A percentile compares a stretch with the other conserved stretches of the same genome.
Conservation (phyloP, 805 yeast genomes). For the Candida bentonensis region DNA sequence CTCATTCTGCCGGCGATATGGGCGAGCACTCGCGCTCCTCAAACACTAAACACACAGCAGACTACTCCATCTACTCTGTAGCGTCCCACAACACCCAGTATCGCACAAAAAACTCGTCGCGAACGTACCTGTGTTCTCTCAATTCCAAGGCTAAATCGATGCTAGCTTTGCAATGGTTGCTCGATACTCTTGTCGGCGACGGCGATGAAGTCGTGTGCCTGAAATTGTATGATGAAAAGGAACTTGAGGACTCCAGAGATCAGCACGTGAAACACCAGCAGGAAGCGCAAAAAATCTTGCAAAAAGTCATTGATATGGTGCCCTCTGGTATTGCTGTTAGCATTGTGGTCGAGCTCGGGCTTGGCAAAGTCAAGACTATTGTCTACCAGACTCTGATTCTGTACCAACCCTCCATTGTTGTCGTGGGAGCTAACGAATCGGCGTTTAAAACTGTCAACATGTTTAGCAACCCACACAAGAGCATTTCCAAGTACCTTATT, state of each 20-base stretch:
- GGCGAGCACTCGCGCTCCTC: not conserved
- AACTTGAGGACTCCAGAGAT: not conserved
- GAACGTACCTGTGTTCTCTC: constrained; percentile 11
- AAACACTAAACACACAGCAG: not conserved
- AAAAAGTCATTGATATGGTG: constrained; percentile 6
- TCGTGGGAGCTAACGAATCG: constrained; percentile 31
- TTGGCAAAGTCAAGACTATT: constrained; percentile 42
- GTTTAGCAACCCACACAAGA: constrained; percentile 32
- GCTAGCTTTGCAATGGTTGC: constrained; percentile 11
- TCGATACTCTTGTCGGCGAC: constrained; percentile 8
- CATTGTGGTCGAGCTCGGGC: constrained; percentile 46
- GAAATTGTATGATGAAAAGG: constrained; percentile 5
- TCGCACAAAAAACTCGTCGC: constrained; percentile 2
- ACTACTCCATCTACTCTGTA: not conserved
- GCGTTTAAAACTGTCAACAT: constrained; percentile 35
- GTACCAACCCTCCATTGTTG: constrained; percentile 46
- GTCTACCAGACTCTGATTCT: constrained; percentile 45
- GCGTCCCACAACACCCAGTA: not conserved
- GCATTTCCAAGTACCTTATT: constrained; percentile 50
- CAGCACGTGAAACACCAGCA: constrained; percentile 6
- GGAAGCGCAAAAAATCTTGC: constrained; percentile 9
- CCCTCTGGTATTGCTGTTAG: constrained; percentile 7
- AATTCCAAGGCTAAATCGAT: constrained; percentile 7
- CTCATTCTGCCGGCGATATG: not conserved
- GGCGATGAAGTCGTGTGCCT: constrained; percentile 14